A percentile compares a stretch with the other conserved stretches of the same genome.
These are phyloP conservation scores for Myxozyma kluyveri DNA, from an alignment of 805 yeast genomes.

Conservation along the genomic window DNA sequence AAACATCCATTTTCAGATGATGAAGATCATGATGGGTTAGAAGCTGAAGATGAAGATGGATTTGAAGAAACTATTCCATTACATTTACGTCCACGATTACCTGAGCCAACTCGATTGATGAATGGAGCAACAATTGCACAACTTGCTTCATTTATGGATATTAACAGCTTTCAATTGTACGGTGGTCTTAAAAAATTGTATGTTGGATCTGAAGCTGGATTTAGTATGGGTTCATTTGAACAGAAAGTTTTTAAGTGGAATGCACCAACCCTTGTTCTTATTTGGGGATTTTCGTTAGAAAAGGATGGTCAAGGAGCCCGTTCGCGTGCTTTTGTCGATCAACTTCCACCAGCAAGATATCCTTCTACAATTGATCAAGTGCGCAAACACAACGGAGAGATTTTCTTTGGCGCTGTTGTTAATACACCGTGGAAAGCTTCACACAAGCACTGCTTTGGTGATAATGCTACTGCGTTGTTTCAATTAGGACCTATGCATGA, in stretches of 20 bases:
- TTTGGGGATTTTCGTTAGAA: constrained; percentile 55
- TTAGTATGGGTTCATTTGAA: constrained; percentile 83
- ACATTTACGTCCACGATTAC: constrained; percentile 20
- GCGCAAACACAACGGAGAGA: constrained; percentile 36
- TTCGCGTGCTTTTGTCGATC: constrained; percentile 31
- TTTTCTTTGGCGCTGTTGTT: constrained; percentile 64
- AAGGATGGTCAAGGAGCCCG: constrained; percentile 30
- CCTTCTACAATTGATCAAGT: constrained; percentile 26
- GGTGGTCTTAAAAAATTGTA: constrained; percentile 55
- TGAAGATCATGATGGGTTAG: constrained; percentile 24
- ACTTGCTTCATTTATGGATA: constrained; percentile 42
- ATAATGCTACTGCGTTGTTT: constrained; percentile 52
- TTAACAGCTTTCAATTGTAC: constrained; percentile 24
- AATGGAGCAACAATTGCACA: constrained; percentile 44
- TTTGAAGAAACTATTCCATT: constrained; percentile 7
- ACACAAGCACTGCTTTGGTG: constrained; percentile 69
- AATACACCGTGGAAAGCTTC: constrained; percentile 75
- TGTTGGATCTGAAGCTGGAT: constrained; percentile 74
- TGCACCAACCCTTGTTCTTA: constrained; percentile 72
- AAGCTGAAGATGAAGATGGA: constrained; percentile 10
- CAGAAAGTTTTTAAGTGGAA: constrained; percentile 83
- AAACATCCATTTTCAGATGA: constrained; percentile 19
- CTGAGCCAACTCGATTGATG: constrained; percentile 44
- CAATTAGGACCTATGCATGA: constrained; percentile 68
- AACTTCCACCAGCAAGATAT: constrained; percentile 32